These are phyloP conservation scores for Lanmaoa rubissima DNA, from an alignment of 768 basidiomycete genomes.

Conservation along the genomic window DNA sequence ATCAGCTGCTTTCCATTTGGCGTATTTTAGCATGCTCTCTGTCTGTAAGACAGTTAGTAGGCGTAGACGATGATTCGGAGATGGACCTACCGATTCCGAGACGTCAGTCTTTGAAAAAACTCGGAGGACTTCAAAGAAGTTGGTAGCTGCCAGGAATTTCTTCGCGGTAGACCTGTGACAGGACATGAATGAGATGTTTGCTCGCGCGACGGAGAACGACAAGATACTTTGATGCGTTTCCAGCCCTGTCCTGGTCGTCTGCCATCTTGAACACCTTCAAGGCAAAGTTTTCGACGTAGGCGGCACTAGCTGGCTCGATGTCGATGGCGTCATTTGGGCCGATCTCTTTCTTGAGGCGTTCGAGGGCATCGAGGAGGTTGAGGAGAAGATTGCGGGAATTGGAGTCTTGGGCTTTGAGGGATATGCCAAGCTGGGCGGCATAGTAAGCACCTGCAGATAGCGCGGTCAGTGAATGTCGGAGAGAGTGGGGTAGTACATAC, in stretches of 20 bases:
- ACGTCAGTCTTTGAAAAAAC: slow-evolving; percentile 63
- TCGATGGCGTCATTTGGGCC: slow-evolving; percentile 77
- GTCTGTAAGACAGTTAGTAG: slow-evolving; percentile 44
- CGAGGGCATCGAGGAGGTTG: slow-evolving; percentile 72
- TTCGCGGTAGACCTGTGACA: slow-evolving; percentile 77
- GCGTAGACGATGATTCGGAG: neutral
- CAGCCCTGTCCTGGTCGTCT: slow-evolving; percentile 87
- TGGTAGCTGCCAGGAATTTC: slow-evolving; percentile 92
- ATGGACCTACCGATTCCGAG: slow-evolving; percentile 52
- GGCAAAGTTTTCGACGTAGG: slow-evolving; percentile 95
- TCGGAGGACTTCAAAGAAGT: slow-evolving; percentile 88
- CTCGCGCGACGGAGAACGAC: neutral
- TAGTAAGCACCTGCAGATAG: slow-evolving; percentile 74
- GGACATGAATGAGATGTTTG: slow-evolving; percentile 5
- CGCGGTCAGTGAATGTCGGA: neutral
- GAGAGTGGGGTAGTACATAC: slow-evolving; percentile 46
- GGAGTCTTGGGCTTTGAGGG: slow-evolving; percentile 63
- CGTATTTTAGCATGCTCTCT: slow-evolving; percentile 86
- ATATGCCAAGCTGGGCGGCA: slow-evolving; percentile 85
- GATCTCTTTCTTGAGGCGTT: slow-evolving; percentile 75
- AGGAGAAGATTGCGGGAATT: slow-evolving; percentile 68
- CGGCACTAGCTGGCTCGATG: slow-evolving; percentile 76
- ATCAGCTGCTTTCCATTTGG: slow-evolving; percentile 97
- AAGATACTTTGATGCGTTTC: slow-evolving; percentile 68
- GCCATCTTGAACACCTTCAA: slow-evolving; percentile 83